Evolutionary conservation across 768 basidiomycete genomes (phyloP), one percentile per base, ranked within the genome.

Genomic region (Cystobasidium ongulense): DNA sequence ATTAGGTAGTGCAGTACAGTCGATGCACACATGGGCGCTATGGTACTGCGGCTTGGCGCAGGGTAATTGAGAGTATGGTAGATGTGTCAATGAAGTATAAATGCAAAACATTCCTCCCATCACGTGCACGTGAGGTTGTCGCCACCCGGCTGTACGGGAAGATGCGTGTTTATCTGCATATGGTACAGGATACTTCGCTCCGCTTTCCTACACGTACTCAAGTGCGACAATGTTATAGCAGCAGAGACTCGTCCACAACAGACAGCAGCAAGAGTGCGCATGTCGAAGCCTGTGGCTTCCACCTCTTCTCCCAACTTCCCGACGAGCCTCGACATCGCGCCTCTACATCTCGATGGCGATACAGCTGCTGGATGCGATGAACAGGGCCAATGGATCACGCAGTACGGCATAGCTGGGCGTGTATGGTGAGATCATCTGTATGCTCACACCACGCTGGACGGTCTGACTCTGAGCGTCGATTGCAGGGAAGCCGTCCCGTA

Each of bases 341-440:
- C 63, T 64, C 38, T 64, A 25, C 33, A 64, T 21, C 23, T 64
- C 33, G 25, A n/a, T n/a, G n/a, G 23, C 8, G 36, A 46, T 27
- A 36, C 18, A 2, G 13, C 25, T 3, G 27, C 5, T 36, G 52
- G 7, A 21, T 29, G 38, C 33, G 36, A 27, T 8, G 23, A 35
- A n/a, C 68, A 71, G 25, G 18, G 7, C 5, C 21, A 33, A 13
- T 71, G 68, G 68, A 71, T 71, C 4, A 2, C 31, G 41, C 27
- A 71, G 33, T 71, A 71, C 31, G 68, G 68, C 59, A 71, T 71
- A 57, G 68, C 68, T 21, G 68, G 68, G 1, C 50, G 68, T 7
- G 38, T 59, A 11, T 71, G 68, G 68, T 71, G 52, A 71, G 68
- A 15, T 36, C n/a, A 43, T 10, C 27, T 41, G 3, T 23, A 3